Percentiles rank a stretch among this genome's conserved stretches.
Evolutionary conservation across 2,329 filamentous ascomycete genomes (phyloP).

Genomic region (Colletotrichum simmondsii): DNA sequence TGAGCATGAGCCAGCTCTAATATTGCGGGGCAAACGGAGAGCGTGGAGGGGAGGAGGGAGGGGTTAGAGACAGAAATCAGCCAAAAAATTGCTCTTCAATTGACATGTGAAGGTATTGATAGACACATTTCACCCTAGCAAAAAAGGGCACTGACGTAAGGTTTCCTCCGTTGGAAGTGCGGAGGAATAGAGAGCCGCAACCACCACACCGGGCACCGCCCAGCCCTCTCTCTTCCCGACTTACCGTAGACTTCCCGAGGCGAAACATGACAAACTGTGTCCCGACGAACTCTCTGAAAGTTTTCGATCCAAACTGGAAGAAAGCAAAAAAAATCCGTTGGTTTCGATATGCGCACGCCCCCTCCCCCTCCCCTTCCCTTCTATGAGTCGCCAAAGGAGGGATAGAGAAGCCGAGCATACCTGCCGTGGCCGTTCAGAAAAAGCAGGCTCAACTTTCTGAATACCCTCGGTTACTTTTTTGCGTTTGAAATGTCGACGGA

Average conservation of each 20-base stretch:
- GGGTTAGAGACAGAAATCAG: not conserved
- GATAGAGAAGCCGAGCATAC: too few species aligned
- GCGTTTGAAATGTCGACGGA: not conserved
- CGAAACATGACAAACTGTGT: constrained; percentile 28
- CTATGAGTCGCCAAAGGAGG: too few species aligned
- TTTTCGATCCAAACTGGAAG: not conserved
- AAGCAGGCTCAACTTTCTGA: not conserved
- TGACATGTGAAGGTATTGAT: not conserved
- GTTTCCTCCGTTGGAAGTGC: not conserved
- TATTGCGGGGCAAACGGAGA: not conserved
- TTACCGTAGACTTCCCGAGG: constrained; percentile 27
- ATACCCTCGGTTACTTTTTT: not conserved
- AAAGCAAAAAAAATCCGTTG: not conserved
- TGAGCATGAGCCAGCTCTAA: constrained; percentile 10
- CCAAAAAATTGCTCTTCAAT: not conserved
- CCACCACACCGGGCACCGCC: not conserved
- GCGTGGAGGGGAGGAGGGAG: too few species aligned
- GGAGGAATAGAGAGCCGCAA: constrained; percentile 13
- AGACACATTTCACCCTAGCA: not conserved
- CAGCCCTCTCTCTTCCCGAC: not conserved
- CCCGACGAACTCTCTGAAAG: constrained; percentile 22
- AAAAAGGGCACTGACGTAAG: not conserved
- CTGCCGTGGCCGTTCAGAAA: not conserved
- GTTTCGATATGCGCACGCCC: not conserved
- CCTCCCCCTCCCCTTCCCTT: too few species aligned